Conservation (phyloP, 164 flowering plant species). For the Stephania yunnanensis region DNA sequence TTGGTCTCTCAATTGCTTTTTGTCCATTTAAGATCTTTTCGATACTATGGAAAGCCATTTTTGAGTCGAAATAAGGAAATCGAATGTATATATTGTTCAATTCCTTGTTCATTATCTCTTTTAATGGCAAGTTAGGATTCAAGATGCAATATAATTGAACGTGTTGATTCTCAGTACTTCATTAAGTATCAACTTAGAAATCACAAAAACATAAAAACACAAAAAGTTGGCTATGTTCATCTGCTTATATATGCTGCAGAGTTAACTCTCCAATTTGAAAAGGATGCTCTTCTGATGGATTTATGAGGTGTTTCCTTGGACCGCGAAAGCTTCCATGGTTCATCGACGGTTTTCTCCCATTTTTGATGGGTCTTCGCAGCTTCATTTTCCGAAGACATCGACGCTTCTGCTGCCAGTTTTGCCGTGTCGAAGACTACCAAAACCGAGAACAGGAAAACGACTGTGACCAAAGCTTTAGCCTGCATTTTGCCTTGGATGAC, state of each 20-base stretch:
- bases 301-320: conserved; percentile 37
- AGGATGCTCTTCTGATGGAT: conserved; percentile 25
- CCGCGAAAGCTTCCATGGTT: conserved; percentile 58
- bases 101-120: not conserved
- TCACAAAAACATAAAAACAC: not conserved
- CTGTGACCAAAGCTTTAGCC: conserved; percentile 6
- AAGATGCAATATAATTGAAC: not conserved
- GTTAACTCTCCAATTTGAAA: conserved; percentile 25
- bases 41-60: too few relatives aligned
- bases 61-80: too few relatives aligned
- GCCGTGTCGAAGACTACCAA: conserved; percentile 4
- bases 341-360: conserved; percentile 37
- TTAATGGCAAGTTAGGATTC: not conserved
- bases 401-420: conserved; percentile 1
- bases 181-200: not conserved
- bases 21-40: too few relatives aligned
- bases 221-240: not conserved
- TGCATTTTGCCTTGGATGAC: conserved; percentile 14
- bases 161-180: not conserved
- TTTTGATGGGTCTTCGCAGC: conserved; percentile 3
- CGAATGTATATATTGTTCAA: not conserved
- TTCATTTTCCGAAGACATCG: not conserved
- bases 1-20: not conserved
- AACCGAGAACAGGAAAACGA: conserved; percentile 14
- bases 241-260: conserved; percentile 14